phyloP scores from a whole-genome alignment of 768 basidiomycete species.

The Mycena kentingensis region DNA sequence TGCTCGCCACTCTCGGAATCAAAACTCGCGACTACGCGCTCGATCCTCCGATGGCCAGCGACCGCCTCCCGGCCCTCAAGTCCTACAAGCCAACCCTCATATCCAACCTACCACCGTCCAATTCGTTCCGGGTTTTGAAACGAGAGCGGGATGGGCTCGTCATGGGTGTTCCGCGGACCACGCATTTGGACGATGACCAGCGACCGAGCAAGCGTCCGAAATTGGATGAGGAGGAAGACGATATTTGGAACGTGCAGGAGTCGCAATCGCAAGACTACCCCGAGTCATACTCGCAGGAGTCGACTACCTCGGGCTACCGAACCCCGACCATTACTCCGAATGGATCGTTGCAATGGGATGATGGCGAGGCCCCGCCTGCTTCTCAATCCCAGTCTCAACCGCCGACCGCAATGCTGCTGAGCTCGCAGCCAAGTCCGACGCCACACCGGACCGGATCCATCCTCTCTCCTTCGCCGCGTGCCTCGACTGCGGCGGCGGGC shows the following conservation, averaged over 20 bases:
- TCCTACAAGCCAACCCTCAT: background rate
- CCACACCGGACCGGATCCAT: background rate
- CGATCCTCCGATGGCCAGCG: no score
- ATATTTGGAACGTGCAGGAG: background rate
- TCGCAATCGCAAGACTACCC: background rate
- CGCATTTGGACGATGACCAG: background rate
- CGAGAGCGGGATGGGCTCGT: background rate
- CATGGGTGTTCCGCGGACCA: background rate
- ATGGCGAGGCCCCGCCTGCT: background rate
- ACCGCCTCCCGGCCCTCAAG: background rate
- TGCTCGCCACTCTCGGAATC: slow-evolving; percentile 38
- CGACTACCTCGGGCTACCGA: background rate
- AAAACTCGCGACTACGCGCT: slow-evolving; percentile 45
- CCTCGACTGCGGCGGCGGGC: background rate
- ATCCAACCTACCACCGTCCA: background rate
- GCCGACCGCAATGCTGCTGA: background rate
- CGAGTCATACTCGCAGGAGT: background rate
- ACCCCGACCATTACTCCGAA: background rate
- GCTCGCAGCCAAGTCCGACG: no score
- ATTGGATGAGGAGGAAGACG: background rate
- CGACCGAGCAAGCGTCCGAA: background rate
- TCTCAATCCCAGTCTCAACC: background rate
- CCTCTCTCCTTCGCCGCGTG: background rate
- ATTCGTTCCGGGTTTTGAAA: background rate
- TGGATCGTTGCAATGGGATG: background rate